A percentile compares a stretch with the other conserved stretches of the same genome.
Conservation (phyloP, 2,329 filamentous ascomycete genomes). For the Paecilomyces formosus region DNA sequence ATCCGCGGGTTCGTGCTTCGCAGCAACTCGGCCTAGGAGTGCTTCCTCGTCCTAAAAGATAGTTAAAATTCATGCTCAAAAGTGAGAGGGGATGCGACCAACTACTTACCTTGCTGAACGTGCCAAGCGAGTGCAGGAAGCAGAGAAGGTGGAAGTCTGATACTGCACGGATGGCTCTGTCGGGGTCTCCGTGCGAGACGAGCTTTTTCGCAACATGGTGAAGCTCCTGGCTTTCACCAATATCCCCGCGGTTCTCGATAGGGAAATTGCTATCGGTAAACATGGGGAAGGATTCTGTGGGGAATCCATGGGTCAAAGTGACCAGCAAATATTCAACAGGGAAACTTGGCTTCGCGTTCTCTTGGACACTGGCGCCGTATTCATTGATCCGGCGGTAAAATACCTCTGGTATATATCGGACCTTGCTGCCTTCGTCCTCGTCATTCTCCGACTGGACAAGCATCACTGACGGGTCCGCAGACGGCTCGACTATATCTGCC, state of each 20-base stretch:
- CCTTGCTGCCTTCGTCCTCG: conserved; percentile 58
- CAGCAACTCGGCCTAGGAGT: conserved; percentile 78
- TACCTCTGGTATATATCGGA: conserved; percentile 91
- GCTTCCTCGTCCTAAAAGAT: conserved; percentile 70
- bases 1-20: conserved; percentile 70
- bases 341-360: conserved; percentile 94
- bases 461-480: conserved; percentile 87
- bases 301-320: conserved; percentile 94
- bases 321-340: conserved; percentile 95
- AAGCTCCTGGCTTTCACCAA: conserved; percentile 80
- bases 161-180: conserved; percentile 58
- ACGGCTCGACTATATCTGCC: conserved; percentile 90
- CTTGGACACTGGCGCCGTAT: conserved; percentile 90
- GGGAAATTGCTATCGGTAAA: conserved; percentile 71
- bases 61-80: conserved; percentile 1
- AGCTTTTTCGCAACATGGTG: conserved; percentile 62
- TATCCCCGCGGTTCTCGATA: conserved; percentile 81
- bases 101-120: conserved; percentile 70
- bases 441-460: conserved; percentile 89
- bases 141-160: conserved; percentile 94
- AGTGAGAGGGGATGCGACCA: conserved; percentile 2
- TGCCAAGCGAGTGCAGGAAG: conserved; percentile 72
- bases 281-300: conserved; percentile 65
- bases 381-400: conserved; percentile 96
- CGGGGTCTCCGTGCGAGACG: conserved; percentile 55